Percentiles rank a stretch among this genome's conserved stretches.
phyloP scores from a whole-genome alignment of 192 early-diverging fungal genomes.

The Linnemannia elongata region DNA sequence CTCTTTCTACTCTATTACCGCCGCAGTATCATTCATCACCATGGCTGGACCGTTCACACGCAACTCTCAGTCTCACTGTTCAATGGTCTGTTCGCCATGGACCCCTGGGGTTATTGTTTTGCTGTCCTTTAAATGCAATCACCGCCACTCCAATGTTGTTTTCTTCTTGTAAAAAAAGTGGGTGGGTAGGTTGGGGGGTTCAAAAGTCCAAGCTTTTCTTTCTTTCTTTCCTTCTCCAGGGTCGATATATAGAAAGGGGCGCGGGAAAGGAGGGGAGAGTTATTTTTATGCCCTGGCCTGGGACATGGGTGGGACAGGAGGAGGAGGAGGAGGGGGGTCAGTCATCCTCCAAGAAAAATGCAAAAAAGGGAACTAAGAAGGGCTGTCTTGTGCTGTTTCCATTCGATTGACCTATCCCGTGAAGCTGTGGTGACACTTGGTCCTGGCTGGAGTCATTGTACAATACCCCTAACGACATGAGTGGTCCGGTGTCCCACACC shows the following conservation, averaged over 20 bases:
- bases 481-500: neutral
- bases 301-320: neutral
- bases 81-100: neutral
- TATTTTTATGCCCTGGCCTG: slow-evolving; percentile 2
- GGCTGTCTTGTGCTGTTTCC: neutral
- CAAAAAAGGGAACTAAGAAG: neutral
- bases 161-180: neutral
- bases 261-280: neutral
- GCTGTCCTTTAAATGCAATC: neutral
- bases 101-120: neutral
- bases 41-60: neutral
- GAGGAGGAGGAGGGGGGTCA: neutral
- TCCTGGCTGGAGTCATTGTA: neutral
- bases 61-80: neutral
- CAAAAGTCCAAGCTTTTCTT: neutral
- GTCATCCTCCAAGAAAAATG: neutral
- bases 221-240: neutral
- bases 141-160: neutral
- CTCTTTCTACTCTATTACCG: neutral
- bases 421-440: neutral
- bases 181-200: neutral
- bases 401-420: neutral
- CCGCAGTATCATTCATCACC: neutral
- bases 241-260: neutral
- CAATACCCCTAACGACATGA: neutral